A percentile compares a stretch with the other conserved stretches of the same genome.
phyloP scores from a whole-genome alignment of 2,329 filamentous ascomycete species.

The Cadophora luteo-olivacea region DNA sequence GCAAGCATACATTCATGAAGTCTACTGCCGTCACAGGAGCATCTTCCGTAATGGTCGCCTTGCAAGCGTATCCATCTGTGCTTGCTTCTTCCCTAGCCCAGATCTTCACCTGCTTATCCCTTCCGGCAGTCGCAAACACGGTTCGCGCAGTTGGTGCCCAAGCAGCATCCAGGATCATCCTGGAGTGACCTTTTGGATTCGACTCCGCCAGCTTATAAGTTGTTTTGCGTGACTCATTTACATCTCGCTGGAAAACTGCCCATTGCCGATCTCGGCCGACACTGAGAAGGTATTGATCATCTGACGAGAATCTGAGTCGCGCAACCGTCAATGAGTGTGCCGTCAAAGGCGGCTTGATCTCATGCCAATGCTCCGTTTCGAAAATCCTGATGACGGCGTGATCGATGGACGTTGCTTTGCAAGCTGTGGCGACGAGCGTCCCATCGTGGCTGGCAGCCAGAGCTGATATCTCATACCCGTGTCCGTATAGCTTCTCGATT shows the following conservation, averaged over 20 bases:
- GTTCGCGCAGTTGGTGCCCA: slow-evolving; percentile 66
- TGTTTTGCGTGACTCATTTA: slow-evolving; percentile 31
- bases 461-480: slow-evolving; percentile 95
- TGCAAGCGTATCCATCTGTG: slow-evolving; percentile 35
- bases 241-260: slow-evolving; percentile 73
- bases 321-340: slow-evolving; percentile 89
- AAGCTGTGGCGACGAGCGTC: slow-evolving; percentile 83
- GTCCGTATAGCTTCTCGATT: slow-evolving; percentile 94
- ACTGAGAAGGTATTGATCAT: slow-evolving; percentile 79
- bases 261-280: slow-evolving; percentile 93
- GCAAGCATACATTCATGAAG: slow-evolving; percentile 55
- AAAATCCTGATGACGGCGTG: slow-evolving; percentile 95
- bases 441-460: slow-evolving; percentile 80
- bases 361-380: slow-evolving; percentile 85
- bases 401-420: slow-evolving; percentile 89
- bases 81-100: slow-evolving; percentile 56
- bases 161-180: slow-evolving; percentile 90
- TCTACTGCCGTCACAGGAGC: slow-evolving; percentile 75
- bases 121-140: slow-evolving; percentile 84
- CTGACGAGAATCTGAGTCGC: slow-evolving; percentile 77
- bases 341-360: slow-evolving; percentile 81
- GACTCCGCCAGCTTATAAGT: slow-evolving; percentile 65
- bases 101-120: slow-evolving; percentile 84
- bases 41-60: slow-evolving; percentile 58
- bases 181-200: slow-evolving; percentile 84